A percentile compares a stretch with the other conserved stretches of the same genome.
Conservation (phyloP, 73 alveolate species). For the Symbiodinium natans region DNA sequence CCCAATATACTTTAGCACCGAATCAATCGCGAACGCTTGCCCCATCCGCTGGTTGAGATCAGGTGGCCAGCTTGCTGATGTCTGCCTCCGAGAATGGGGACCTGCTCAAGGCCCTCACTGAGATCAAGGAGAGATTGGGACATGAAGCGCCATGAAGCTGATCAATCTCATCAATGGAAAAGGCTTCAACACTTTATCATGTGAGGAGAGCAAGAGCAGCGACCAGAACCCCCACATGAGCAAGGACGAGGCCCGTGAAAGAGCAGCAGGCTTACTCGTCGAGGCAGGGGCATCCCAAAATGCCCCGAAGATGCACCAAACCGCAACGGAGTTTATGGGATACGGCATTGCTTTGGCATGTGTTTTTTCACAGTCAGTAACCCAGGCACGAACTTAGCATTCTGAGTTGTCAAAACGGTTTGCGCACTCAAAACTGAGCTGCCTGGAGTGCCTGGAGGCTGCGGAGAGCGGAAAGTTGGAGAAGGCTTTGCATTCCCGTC, state of each 20-base stretch:
- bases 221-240: not conserved
- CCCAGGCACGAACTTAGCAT: too few species aligned
- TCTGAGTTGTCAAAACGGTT: too few species aligned
- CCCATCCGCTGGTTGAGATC: too few species aligned
- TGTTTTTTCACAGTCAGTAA: too few species aligned
- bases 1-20: too few species aligned
- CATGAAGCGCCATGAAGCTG: too few species aligned
- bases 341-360: too few species aligned
- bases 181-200: too few species aligned
- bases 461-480: slow-evolving; percentile 56
- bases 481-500: not conserved
- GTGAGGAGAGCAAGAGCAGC: not conserved
- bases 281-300: not conserved
- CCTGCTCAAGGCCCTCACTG: slow-evolving; percentile 51
- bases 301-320: not conserved
- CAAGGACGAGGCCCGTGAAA: not conserved
- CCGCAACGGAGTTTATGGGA: too few species aligned
- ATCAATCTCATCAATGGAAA: too few species aligned
- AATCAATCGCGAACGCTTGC: too few species aligned
- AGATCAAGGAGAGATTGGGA: not conserved
- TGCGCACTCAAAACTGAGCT: not conserved
- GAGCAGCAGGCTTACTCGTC: not conserved
- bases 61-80: slow-evolving; percentile 56
- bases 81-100: slow-evolving; percentile 60
- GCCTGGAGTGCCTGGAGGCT: slow-evolving; percentile 5